Percentiles rank a stretch among this genome's conserved stretches.
These are phyloP conservation scores for Trichoderma lentiforme DNA, from an alignment of 2,329 filamentous ascomycete genomes.

Conservation along the genomic window DNA sequence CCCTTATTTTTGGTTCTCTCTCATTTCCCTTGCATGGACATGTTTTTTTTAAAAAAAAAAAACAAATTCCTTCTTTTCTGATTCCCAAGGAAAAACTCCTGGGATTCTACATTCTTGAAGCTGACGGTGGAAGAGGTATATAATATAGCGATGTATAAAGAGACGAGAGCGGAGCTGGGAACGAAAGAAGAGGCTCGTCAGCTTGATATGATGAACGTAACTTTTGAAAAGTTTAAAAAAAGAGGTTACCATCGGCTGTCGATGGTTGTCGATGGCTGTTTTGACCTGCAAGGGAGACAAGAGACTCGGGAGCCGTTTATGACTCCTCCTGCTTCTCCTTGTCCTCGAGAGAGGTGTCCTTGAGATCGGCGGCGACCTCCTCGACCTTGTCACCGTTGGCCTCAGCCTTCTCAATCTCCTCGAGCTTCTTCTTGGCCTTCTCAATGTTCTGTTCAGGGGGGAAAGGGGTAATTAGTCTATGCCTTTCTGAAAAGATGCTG, in stretches of 20 bases:
- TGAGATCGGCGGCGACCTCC: constrained; percentile 49
- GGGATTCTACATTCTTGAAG: neutral
- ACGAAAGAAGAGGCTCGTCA: neutral
- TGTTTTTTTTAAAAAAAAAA: neutral
- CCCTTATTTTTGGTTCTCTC: neutral
- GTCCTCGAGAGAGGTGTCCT: constrained; percentile 51
- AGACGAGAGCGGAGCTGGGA: neutral
- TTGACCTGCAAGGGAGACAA: neutral
- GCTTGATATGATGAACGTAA: neutral
- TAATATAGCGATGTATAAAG: neutral
- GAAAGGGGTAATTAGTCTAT: neutral
- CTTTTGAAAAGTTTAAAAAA: neutral
- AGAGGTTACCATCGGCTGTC: neutral
- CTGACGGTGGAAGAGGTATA: neutral
- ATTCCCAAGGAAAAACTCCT: neutral
- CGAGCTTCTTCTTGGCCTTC: constrained; percentile 94
- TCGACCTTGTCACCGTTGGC: constrained; percentile 48
- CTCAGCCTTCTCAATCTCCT: constrained; percentile 66
- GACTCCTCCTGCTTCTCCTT: constrained; percentile 51
- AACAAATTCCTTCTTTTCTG: neutral
- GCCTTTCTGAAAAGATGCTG: neutral
- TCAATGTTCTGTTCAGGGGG: constrained; percentile 72
- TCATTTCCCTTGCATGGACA: neutral
- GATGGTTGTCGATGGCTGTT: neutral
- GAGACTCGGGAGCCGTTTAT: constrained; percentile 28